A percentile compares a stretch with the other conserved stretches of the same genome.
Conservation (phyloP, 2,329 filamentous ascomycete species). For the Trichophyton benhamiae region DNA sequence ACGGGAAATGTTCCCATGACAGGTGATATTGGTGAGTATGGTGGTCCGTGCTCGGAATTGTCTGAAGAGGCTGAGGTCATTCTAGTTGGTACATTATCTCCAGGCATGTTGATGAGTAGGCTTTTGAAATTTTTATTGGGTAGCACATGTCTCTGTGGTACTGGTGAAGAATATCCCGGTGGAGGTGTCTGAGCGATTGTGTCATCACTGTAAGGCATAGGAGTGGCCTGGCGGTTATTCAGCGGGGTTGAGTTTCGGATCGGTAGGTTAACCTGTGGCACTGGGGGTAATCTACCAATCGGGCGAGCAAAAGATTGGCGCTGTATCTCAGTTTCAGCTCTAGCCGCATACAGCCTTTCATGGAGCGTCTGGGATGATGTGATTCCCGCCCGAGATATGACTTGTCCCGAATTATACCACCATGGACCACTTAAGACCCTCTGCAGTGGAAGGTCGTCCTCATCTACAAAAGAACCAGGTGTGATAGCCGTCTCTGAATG, state of each 20-base stretch:
- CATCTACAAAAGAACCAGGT: background rate
- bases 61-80: background rate
- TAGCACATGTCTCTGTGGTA: background rate
- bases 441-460: slow-evolving; percentile 7
- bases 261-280: background rate
- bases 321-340: slow-evolving; percentile 10
- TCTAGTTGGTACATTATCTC: background rate
- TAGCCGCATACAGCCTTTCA: slow-evolving; percentile 12
- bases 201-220: background rate
- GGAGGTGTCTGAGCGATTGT: background rate
- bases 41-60: slow-evolving; percentile 2
- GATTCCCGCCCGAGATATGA: background rate
- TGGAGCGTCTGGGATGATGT: slow-evolving; percentile 11
- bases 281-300: background rate
- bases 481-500: background rate
- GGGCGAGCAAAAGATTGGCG: background rate
- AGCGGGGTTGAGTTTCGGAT: background rate
- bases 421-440: slow-evolving; percentile 12
- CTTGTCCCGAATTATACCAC: slow-evolving; percentile 11
- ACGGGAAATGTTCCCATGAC: background rate
- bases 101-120: background rate
- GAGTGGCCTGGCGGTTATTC: background rate
- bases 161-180: background rate
- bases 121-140: background rate
- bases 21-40: slow-evolving; percentile 7